These are phyloP conservation scores for Paramecium bursaria DNA, from an alignment of 73 alveolate species.

Conservation along the genomic window DNA sequence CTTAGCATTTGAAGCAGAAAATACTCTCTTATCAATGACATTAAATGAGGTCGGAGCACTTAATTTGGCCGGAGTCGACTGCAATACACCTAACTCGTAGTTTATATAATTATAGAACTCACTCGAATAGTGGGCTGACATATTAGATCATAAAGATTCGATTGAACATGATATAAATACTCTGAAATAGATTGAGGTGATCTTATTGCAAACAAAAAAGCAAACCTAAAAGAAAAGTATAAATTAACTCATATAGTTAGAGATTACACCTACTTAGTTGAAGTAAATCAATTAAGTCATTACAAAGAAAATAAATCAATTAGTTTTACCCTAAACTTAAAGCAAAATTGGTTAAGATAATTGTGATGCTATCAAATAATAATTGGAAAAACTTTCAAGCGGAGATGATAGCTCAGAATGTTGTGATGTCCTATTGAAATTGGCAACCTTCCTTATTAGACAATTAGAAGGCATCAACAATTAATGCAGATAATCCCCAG, in stretches of 20 bases:
- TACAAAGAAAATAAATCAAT: conserved; percentile 43
- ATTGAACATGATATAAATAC: conserved; percentile 40
- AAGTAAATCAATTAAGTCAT: conserved; percentile 42
- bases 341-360: conserved; percentile 51
- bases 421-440: conserved; percentile 52
- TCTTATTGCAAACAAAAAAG: conserved; percentile 19
- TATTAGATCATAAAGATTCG: conserved; percentile 35
- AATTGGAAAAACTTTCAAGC: conserved; percentile 23
- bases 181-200: conserved; percentile 50
- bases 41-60: conserved; percentile 46
- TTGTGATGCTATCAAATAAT: conserved; percentile 42
- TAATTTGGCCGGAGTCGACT: conserved; percentile 32
- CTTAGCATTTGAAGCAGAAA: conserved; percentile 46
- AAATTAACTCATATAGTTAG: background rate
- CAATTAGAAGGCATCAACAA: conserved; percentile 28
- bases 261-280: conserved; percentile 10
- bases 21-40: conserved; percentile 54
- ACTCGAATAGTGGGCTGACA: conserved; percentile 60
- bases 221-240: conserved; percentile 50
- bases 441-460: conserved; percentile 55
- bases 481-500: conserved; percentile 52
- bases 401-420: conserved; percentile 33
- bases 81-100: conserved; percentile 30
- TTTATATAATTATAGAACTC: conserved; percentile 10
- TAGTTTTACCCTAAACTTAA: conserved; percentile 51